A percentile compares a stretch with the other conserved stretches of the same genome.
Conservation (phyloP, 106 monocot species). For the Platanthera zijinensis region DNA sequence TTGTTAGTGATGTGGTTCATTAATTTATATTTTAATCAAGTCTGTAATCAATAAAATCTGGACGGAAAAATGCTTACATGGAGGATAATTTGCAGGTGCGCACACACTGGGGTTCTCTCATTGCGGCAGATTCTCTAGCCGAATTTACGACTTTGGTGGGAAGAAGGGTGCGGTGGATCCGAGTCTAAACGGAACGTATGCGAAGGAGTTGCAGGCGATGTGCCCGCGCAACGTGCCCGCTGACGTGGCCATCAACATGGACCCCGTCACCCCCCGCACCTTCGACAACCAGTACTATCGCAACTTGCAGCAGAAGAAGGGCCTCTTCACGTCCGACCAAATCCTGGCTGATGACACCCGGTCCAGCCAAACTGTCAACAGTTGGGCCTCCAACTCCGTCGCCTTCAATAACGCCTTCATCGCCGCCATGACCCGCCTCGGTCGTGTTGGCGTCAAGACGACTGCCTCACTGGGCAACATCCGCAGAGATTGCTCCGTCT, state of each 20-base stretch:
- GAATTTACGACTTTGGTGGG: conserved; percentile 40
- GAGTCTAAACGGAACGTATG: conserved; percentile 32
- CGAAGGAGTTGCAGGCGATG: conserved; percentile 22
- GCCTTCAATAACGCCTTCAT: conserved; percentile 28
- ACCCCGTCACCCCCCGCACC: conserved; percentile 45
- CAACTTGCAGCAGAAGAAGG: conserved; percentile 56
- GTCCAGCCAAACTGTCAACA: conserved; percentile 24
- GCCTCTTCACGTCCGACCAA: conserved; percentile 55
- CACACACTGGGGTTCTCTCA: conserved; percentile 53
- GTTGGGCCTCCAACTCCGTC: conserved; percentile 6
- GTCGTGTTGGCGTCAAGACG: conserved; percentile 39
- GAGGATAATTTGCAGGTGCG: conserved; percentile 13
- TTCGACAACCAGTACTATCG: conserved; percentile 74
- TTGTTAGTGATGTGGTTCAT: no score
- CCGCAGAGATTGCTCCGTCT: conserved; percentile 21
- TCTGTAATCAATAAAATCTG: no score
- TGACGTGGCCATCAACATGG: conserved; percentile 40
- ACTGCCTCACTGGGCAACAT: conserved; percentile 24
- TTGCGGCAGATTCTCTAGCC: conserved; percentile 33
- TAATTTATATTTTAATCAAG: no score
- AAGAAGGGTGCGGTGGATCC: conserved; percentile 19
- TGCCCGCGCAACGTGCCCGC: conserved; percentile 20
- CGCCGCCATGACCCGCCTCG: conserved; percentile 31
- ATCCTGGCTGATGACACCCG: conserved; percentile 32
- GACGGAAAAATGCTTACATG: no score